These are phyloP conservation scores for Sclerotinia minor DNA, from an alignment of 2,329 filamentous ascomycete genomes.

Conservation along the genomic window DNA sequence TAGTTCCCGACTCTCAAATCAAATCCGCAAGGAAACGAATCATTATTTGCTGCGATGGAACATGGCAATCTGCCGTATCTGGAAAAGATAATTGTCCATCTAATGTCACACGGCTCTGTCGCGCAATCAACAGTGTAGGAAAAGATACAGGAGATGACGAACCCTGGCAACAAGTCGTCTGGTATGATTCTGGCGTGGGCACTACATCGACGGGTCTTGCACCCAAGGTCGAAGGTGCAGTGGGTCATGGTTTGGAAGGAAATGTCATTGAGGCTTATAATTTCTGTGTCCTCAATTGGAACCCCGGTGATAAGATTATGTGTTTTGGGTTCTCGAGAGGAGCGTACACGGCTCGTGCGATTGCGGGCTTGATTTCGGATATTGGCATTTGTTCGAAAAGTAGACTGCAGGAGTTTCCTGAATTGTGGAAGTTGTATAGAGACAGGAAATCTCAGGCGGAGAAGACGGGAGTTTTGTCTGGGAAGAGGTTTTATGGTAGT, in stretches of 20 bases:
- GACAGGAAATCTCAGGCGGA: neutral
- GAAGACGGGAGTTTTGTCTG: neutral
- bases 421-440: neutral
- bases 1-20: neutral
- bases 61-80: conserved; percentile 18
- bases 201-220: neutral
- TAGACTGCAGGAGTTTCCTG: neutral
- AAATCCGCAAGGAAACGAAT: conserved; percentile 5
- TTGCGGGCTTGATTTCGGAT: conserved; percentile 36
- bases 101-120: conserved; percentile 13
- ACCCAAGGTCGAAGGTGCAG: neutral
- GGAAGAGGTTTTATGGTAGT: conserved; percentile 6
- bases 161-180: conserved; percentile 17
- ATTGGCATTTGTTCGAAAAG: conserved; percentile 1
- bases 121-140: conserved; percentile 13
- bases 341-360: conserved; percentile 43
- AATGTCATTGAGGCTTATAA: conserved; percentile 40
- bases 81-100: conserved; percentile 13
- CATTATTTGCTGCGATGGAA: conserved; percentile 21
- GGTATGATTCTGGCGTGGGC: conserved; percentile 25
- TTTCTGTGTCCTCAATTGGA: conserved; percentile 43
- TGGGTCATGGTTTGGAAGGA: conserved; percentile 24
- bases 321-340: conserved; percentile 44
- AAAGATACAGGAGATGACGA: neutral
- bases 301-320: conserved; percentile 15